Evolutionary conservation across 2,329 filamentous ascomycete genomes (phyloP).

Genomic region (Diaporthe amygdali): DNA sequence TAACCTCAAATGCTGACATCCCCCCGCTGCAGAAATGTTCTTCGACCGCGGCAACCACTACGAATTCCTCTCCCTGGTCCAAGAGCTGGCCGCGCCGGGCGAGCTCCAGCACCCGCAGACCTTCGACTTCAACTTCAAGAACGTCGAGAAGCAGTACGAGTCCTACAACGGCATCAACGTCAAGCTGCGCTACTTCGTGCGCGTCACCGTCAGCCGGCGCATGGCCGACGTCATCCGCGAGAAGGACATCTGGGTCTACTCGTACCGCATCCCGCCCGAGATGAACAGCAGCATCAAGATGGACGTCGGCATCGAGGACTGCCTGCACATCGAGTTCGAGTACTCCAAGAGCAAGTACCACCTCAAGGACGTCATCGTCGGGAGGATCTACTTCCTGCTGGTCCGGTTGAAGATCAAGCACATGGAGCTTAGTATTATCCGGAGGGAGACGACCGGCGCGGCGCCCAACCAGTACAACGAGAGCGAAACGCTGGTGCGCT

Average conservation of each 20-base stretch:
- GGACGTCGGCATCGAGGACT: slow-evolving; percentile 99
- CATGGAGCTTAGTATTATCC: slow-evolving; percentile 98
- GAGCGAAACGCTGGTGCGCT: slow-evolving; percentile 95
- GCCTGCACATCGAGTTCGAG: slow-evolving; percentile 98
- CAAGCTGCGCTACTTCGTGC: slow-evolving; percentile 96
- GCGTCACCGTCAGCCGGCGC: slow-evolving; percentile 92
- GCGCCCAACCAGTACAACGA: slow-evolving; percentile 99
- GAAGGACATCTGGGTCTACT: slow-evolving; percentile 99
- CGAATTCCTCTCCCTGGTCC: slow-evolving; percentile 96
- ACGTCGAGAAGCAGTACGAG: slow-evolving; percentile 99
- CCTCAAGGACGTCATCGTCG: slow-evolving; percentile 98
- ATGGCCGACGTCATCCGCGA: slow-evolving; percentile 99
- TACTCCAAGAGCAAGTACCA: slow-evolving; percentile 99
- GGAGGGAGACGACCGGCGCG: slow-evolving; percentile 93
- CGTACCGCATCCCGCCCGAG: slow-evolving; percentile 96
- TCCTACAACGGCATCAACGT: slow-evolving; percentile 99
- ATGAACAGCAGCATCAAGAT: slow-evolving; percentile 99
- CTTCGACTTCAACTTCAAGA: slow-evolving; percentile 99
- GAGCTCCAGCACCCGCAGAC: slow-evolving; percentile 99
- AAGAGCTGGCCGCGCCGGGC: slow-evolving; percentile 94
- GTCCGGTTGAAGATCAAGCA: slow-evolving; percentile 99
- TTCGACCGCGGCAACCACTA: slow-evolving; percentile 99
- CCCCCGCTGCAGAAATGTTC: slow-evolving; percentile 86
- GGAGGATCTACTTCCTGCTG: slow-evolving; percentile 96
- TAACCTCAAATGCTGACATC: not conserved